Base-by-base conservation (phyloP, 1,284 basidiomycete genomes). In the Fomitopsis betulina region DNA sequence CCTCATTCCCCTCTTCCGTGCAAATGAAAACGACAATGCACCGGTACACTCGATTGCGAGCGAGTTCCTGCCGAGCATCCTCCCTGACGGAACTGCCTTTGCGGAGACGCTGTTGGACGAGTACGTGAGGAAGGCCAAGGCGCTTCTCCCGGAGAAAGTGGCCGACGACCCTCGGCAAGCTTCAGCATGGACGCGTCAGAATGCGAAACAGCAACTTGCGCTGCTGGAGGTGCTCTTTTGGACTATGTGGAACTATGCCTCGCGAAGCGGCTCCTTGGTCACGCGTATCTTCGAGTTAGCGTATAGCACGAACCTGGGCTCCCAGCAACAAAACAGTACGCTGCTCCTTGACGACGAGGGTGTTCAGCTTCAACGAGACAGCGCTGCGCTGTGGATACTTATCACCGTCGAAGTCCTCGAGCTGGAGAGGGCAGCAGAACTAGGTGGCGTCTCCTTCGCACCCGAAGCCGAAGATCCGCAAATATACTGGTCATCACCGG, bases 181-280 rank as follows among this genome's bases (percentile, higher is more conserved):
- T 1, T 79, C 85, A 3, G 75, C 79, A 39, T 93, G 91, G 87
- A 88, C 86, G 19, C 93, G 91, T 70, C 92, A 93, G 68, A 87
- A 86, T 64, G 70, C 84, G 19, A 84, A 82, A 66, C 90, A 94
- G 69, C 93, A 95, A 67, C 76, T 94, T 32, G 85, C 87, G 8
- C 70, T 94, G 23, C 75, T 95, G 49, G 94, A 96, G 66, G 82
- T 93, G 37, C 77, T 94, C 33, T 96, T 95, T 70, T 92, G 91
- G 82, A 80, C 86, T 2, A 86, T 93, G 82, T 94, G 89, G 84
- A 85, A 82, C n/a, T 86, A 85, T 59, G 82, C 85, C 7, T 74
- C 86, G 0, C 86, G 90, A 63, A 79, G 77, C 38, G 88, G 87
- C 2, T 72, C 78, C 1, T 70, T 89, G 57, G 84, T 92, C 30